Percentiles rank a stretch among this genome's conserved stretches.
Evolutionary conservation across 495 filamentous ascomycete species (phyloP).

Genomic region (Pyronema omphalodes): DNA sequence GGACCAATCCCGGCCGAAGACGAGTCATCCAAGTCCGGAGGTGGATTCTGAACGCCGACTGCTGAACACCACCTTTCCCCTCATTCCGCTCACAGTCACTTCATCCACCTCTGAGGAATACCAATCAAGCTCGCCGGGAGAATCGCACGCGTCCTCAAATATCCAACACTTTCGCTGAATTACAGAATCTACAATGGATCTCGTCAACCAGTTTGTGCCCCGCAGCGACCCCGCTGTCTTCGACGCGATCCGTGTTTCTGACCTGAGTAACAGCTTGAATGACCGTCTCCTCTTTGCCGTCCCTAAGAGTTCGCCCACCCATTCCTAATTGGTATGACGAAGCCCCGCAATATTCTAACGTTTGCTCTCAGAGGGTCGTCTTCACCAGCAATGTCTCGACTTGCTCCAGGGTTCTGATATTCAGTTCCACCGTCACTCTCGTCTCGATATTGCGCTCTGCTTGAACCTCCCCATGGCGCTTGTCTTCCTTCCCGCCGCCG

Average conservation of each 20-base stretch:
- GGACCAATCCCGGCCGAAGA: not conserved
- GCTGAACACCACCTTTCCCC: no score
- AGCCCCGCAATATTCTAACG: not conserved
- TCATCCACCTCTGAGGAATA: no score
- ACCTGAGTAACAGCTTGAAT: conserved; percentile 46
- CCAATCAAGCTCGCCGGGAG: not conserved
- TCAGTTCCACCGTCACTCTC: conserved; percentile 81
- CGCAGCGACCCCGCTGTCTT: not conserved
- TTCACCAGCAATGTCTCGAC: conserved; percentile 69
- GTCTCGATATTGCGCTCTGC: conserved; percentile 89
- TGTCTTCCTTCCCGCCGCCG: conserved; percentile 88
- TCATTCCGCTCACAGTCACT: no score
- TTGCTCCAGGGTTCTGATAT: conserved; percentile 86
- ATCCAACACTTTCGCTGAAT: not conserved
- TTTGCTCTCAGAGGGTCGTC: conserved; percentile 54
- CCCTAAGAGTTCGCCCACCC: conserved; percentile 63
- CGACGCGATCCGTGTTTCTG: not conserved
- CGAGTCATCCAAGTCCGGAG: not conserved
- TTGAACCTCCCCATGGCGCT: conserved; percentile 90
- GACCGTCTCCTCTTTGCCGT: conserved; percentile 90
- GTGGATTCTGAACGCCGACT: no score
- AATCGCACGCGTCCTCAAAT: not conserved
- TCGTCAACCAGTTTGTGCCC: conserved; percentile 60
- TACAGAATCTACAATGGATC: conserved; percentile 42
- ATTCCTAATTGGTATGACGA: not conserved